A percentile compares a stretch with the other conserved stretches of the same genome.
phyloP scores from a whole-genome alignment of 2,329 filamentous ascomycete species.

The Ilyonectria robusta region DNA sequence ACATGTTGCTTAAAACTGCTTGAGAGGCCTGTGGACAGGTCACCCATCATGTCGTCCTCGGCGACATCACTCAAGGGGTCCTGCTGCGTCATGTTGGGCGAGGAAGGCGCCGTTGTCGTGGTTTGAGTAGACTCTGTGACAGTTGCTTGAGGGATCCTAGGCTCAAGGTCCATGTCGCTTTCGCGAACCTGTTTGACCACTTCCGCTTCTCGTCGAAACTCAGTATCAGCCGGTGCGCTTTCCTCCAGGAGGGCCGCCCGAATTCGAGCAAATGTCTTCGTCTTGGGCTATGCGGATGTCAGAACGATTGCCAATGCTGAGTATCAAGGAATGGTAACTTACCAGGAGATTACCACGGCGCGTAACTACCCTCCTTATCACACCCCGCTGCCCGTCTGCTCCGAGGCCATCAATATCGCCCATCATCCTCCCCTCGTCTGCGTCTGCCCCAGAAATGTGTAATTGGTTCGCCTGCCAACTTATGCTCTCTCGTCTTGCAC shows the following conservation, averaged over 20 bases:
- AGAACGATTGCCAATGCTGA: conserved; percentile 36
- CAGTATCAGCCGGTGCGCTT: conserved; percentile 86
- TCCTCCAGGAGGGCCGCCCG: conserved; percentile 92
- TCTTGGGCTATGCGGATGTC: conserved; percentile 80
- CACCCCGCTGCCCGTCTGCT: conserved; percentile 76
- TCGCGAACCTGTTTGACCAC: conserved; percentile 96
- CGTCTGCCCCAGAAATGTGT: conserved; percentile 81
- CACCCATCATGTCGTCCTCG: conserved; percentile 78
- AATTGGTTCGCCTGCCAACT: conserved; percentile 92
- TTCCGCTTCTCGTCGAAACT: conserved; percentile 91
- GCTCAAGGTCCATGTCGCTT: conserved; percentile 79
- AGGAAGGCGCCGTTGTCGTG: conserved; percentile 76
- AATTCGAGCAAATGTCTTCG: conserved; percentile 94
- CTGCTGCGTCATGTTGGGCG: conserved; percentile 75
- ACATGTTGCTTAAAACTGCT: conserved; percentile 83
- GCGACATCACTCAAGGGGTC: conserved; percentile 78
- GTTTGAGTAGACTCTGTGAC: conserved; percentile 63
- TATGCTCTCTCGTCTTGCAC: conserved; percentile 85
- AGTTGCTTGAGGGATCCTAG: conserved; percentile 52
- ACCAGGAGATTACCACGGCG: conserved; percentile 90
- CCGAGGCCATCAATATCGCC: conserved; percentile 66
- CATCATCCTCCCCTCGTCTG: conserved; percentile 78
- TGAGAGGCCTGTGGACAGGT: conserved; percentile 64
- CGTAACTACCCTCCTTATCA: conserved; percentile 87
- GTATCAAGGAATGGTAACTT: conserved; percentile 53